Evolutionary conservation across 805 yeast species (phyloP).

Genomic region (Yarrowia sp.): DNA sequence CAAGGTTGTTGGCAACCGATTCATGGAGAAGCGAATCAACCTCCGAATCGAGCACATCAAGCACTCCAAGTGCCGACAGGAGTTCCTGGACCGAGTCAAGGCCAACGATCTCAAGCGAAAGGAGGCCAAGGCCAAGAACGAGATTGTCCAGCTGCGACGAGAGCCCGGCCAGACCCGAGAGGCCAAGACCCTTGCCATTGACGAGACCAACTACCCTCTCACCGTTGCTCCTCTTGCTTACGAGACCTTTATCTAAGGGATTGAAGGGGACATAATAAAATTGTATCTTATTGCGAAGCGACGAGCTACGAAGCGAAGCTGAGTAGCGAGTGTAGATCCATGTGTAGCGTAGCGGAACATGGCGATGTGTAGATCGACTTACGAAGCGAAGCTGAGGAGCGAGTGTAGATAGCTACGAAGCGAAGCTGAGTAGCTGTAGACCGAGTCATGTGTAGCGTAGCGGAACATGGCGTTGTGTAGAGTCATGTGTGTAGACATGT

Average conservation of each 20-base stretch:
- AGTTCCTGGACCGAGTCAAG: conserved; percentile 98
- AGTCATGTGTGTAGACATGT: too few species aligned
- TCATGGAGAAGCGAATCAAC: conserved; percentile 98
- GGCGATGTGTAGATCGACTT: too few species aligned
- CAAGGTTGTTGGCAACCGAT: conserved; percentile 99
- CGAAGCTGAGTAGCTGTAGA: too few species aligned
- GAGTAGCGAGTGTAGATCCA: not conserved
- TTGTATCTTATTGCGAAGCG: conserved; percentile 1
- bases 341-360: not conserved
- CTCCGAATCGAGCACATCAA: conserved; percentile 97
- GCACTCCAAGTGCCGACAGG: conserved; percentile 99
- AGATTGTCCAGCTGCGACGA: conserved; percentile 90
- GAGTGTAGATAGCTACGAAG: too few species aligned
- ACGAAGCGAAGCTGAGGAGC: too few species aligned
- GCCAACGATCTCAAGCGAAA: conserved; percentile 87
- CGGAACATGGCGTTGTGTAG: too few species aligned
- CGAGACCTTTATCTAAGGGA: conserved; percentile 95
- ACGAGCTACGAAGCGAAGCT: not conserved
- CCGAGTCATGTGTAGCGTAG: too few species aligned
- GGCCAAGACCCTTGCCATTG: conserved; percentile 75
- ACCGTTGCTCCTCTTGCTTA: conserved; percentile 98
- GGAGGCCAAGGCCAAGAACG: conserved; percentile 95
- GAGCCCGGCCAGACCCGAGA: conserved; percentile 98
- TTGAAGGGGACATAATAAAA: not conserved
- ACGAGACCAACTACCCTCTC: conserved; percentile 77